phyloP scores from a whole-genome alignment of 2,329 filamentous ascomycete species.

The Xylariales sp. region DNA sequence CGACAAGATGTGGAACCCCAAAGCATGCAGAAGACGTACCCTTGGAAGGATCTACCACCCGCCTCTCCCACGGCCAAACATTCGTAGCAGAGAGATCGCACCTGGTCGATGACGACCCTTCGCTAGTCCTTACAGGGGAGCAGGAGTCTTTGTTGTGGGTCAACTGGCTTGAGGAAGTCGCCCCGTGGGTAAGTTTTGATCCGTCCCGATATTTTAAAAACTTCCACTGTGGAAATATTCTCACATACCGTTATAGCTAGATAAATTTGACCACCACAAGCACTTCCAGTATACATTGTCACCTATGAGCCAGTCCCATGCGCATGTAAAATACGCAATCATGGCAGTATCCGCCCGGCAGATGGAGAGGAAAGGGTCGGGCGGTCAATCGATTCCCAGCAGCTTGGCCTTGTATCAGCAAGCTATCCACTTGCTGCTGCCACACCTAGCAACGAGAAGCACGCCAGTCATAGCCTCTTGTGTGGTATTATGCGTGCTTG shows the following conservation, averaged over 20 bases:
- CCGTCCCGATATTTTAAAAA: too few relatives aligned
- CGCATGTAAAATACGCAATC: constrained; percentile 42
- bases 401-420: constrained; percentile 46
- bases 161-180: constrained; percentile 36
- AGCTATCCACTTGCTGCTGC: constrained; percentile 44
- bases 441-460: constrained; percentile 40
- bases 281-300: constrained; percentile 45
- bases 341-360: constrained; percentile 48
- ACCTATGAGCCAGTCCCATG: constrained; percentile 36
- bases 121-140: constrained; percentile 17
- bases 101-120: too few relatives aligned
- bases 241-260: constrained; percentile 22
- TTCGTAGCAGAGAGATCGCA: too few relatives aligned
- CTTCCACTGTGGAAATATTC: too few relatives aligned
- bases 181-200: constrained; percentile 30
- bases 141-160: constrained; percentile 32
- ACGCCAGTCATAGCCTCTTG: constrained; percentile 48
- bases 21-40: too few relatives aligned
- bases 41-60: too few relatives aligned
- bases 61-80: too few relatives aligned
- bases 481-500: constrained; percentile 49
- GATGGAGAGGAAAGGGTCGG: constrained; percentile 42
- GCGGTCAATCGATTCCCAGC: too few relatives aligned
- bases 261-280: constrained; percentile 46
- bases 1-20: constrained; percentile 19